Evolutionary conservation across 108 stramenopile genomes (phyloP).

Genomic region (Fragilariopsis cylindrus): DNA sequence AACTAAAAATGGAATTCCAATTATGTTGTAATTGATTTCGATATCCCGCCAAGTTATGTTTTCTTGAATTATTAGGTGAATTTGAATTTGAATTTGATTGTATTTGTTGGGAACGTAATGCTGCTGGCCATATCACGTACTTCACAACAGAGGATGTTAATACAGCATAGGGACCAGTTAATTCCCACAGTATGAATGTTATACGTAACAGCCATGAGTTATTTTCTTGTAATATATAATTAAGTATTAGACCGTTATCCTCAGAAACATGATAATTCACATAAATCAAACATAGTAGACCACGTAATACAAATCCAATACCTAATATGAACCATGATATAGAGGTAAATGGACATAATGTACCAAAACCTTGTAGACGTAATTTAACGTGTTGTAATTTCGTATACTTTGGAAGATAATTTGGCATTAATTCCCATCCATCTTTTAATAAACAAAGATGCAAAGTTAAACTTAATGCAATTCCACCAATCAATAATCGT

Average conservation of each 20-base stretch:
- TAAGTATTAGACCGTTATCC: not conserved
- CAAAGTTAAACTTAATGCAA: conserved; percentile 35
- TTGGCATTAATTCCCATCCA: conserved; percentile 25
- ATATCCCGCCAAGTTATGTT: conserved; percentile 41
- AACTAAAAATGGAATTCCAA: conserved; percentile 47
- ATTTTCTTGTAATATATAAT: not conserved
- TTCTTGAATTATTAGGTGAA: conserved; percentile 27
- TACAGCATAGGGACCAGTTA: conserved; percentile 62
- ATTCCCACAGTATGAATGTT: conserved; percentile 61
- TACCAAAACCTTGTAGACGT: conserved; percentile 27
- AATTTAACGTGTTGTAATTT: conserved; percentile 18
- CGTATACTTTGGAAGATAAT: conserved; percentile 26
- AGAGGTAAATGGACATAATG: conserved; percentile 67
- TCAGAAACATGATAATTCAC: too few species aligned
- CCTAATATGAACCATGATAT: conserved; percentile 77
- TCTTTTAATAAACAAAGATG: conserved; percentile 20
- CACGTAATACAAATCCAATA: conserved; percentile 52
- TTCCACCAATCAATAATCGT: conserved; percentile 45
- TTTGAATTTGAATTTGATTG: not conserved
- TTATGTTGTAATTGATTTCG: conserved; percentile 62
- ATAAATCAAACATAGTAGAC: conserved; percentile 44
- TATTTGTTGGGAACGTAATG: conserved; percentile 1
- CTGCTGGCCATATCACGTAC: conserved; percentile 69
- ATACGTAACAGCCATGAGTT: conserved; percentile 48
- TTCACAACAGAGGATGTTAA: conserved; percentile 59